Conservation (phyloP, 306 rosid genomes). For the Begonia peltatifolia region DNA sequence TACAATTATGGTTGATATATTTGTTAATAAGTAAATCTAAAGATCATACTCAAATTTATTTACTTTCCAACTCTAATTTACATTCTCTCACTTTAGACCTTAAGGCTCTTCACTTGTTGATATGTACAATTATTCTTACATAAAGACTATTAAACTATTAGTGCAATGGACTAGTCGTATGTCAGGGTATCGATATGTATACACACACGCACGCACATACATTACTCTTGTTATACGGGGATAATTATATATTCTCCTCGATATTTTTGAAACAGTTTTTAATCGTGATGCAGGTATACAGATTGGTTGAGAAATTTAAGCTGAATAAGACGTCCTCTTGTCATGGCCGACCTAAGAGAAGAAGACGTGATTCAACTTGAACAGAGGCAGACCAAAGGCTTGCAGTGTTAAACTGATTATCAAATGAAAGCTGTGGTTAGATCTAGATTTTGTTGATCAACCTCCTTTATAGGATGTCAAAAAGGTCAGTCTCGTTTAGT, state of each 20-base stretch:
- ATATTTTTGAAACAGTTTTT: not conserved
- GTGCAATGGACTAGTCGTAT: too few species aligned
- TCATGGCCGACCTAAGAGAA: slow-evolving; percentile 23
- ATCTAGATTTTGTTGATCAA: too few species aligned
- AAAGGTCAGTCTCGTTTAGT: too few species aligned
- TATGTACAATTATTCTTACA: not conserved
- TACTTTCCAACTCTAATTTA: not conserved
- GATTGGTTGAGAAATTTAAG: slow-evolving; percentile 62
- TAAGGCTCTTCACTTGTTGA: not conserved
- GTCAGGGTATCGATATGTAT: too few species aligned
- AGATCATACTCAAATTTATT: not conserved
- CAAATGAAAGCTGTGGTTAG: too few species aligned
- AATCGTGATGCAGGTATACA: slow-evolving; percentile 41
- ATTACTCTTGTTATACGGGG: too few species aligned
- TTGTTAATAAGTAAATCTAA: not conserved
- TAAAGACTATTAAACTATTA: too few species aligned
- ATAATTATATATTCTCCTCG: too few species aligned
- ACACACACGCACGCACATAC: too few species aligned
- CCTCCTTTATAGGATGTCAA: too few species aligned
- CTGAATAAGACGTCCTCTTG: slow-evolving; percentile 23
- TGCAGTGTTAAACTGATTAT: too few species aligned
- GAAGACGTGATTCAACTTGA: slow-evolving; percentile 17
- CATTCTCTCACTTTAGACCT: too few species aligned
- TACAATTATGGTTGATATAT: not conserved
- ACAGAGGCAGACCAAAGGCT: slow-evolving; percentile 1